A percentile compares a stretch with the other conserved stretches of the same genome.
Conservation (phyloP, 345 rosid species). For the Pseudoturritis turrita region DNA sequence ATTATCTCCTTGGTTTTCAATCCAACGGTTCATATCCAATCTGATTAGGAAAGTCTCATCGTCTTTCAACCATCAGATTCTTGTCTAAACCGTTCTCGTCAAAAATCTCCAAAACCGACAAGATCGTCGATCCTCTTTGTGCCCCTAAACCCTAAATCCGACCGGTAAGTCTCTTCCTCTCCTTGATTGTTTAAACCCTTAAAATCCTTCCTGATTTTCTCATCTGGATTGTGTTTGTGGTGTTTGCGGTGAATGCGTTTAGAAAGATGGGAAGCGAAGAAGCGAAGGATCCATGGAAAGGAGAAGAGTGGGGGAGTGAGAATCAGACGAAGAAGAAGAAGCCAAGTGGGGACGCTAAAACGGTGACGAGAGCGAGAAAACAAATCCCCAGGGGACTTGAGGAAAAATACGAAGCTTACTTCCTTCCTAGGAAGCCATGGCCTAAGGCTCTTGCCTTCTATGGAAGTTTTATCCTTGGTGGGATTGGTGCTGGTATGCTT, state of each 20-base stretch:
- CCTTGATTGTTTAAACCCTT: neutral
- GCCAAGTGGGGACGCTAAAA: constrained; percentile 46
- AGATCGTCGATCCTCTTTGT: neutral
- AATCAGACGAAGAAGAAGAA: constrained; percentile 66
- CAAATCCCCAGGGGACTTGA: constrained; percentile 77
- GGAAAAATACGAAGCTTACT: constrained; percentile 84
- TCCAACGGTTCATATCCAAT: neutral
- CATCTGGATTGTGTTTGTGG: neutral
- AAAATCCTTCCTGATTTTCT: neutral
- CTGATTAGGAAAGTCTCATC: neutral
- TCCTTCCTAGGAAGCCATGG: constrained; percentile 68
- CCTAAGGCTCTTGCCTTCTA: constrained; percentile 59
- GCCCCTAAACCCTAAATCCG: neutral
- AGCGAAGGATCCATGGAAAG: constrained; percentile 75
- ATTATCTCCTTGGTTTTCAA: neutral
- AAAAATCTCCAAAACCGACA: neutral
- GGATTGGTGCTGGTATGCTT: constrained; percentile 87
- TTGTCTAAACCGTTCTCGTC: neutral
- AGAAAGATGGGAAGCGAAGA: constrained; percentile 56
- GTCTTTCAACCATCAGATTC: neutral
- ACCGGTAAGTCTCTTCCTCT: neutral
- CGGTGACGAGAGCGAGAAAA: constrained; percentile 44
- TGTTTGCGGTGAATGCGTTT: neutral
- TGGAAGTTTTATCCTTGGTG: constrained; percentile 80
- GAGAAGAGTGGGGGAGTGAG: constrained; percentile 80